Base-by-base conservation (phyloP, 2,329 filamentous ascomycete genomes). In the Trichoderma lentiforme region DNA sequence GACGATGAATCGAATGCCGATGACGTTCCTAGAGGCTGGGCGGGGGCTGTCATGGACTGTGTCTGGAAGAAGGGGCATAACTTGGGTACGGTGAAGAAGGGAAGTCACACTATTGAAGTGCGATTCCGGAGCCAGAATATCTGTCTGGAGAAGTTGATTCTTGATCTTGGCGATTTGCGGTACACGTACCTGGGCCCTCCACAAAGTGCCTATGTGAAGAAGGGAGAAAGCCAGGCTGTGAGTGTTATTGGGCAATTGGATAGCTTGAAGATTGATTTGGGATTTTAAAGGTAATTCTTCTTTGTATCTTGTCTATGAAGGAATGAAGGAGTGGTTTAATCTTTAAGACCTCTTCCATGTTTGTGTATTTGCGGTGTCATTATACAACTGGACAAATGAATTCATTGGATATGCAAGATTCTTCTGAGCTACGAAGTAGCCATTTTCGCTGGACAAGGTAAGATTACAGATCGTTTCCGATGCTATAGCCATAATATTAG, bases 11-110 rank as follows among this genome's bases (percentile, higher is more conserved):
- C 70, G 7, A 73, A 76, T 30, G 76, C 75, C 18, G 78, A 81
- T 72, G 84, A 81, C 72, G 82, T 77, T 73, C 87, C 87, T 2
- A 82, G 82, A 0, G 83, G 82, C 7, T 89, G 87, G 86, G 78
- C 81, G 7, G 75, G 76, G 11, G 85, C 84, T 0, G 86, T 88
- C 1, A 84, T 84, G 15, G 83, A 87, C 66, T 78, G 83, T 32
- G 84, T 84, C 8, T 88, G 86, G 87, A 81, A 79, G 6, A 84
- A 83, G 66, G 82, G 80, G 18, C 79, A 81, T 24, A 74, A 75
- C 8, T 21, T 82, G 8, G 76, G 77, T 3, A 71, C 70, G 4
- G 71, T 77, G 1, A 39, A 53, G 0, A 62, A 72, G 18, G 81
- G 81, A 0, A 58, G 63, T 18, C 81, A 83, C 65, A 75, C 72